Percentiles rank a stretch among this genome's conserved stretches.
phyloP scores from a whole-genome alignment of 2,329 filamentous ascomycete genomes.

The Trichoderma brevicompactum region DNA sequence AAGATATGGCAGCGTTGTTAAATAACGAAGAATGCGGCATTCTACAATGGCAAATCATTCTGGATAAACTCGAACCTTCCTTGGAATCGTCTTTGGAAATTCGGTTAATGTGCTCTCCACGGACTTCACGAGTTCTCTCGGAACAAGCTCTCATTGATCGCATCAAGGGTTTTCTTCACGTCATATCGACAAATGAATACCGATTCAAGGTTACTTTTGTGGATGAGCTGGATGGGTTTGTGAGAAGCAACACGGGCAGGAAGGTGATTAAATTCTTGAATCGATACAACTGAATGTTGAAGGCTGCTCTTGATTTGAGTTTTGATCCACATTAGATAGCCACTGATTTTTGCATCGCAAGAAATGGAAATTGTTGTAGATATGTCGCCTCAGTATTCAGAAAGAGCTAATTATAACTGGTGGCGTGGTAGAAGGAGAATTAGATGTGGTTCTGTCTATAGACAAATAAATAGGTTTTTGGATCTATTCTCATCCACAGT shows the following conservation, averaged over 20 bases:
- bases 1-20: conserved; percentile 36
- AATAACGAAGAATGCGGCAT: conserved; percentile 37
- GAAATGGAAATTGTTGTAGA: too few relatives aligned
- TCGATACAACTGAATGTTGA: conserved; percentile 43
- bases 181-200: conserved; percentile 39
- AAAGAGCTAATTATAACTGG: too few relatives aligned
- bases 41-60: conserved; percentile 50
- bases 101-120: conserved; percentile 36
- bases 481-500: too few relatives aligned
- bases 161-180: conserved; percentile 34
- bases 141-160: conserved; percentile 33
- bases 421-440: too few relatives aligned
- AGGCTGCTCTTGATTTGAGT: too few relatives aligned
- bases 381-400: too few relatives aligned
- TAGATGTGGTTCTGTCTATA: too few relatives aligned
- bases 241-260: conserved; percentile 34
- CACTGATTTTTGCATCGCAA: too few relatives aligned
- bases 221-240: conserved; percentile 41
- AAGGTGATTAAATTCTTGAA: conserved; percentile 41
- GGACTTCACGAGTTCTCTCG: neutral
- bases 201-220: conserved; percentile 42
- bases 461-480: too few relatives aligned
- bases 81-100: conserved; percentile 36
- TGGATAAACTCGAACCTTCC: conserved; percentile 38
- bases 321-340: too few relatives aligned